These are phyloP conservation scores for Termitomyces sp. DNA, from an alignment of 768 basidiomycete species.

Conservation along the genomic window DNA sequence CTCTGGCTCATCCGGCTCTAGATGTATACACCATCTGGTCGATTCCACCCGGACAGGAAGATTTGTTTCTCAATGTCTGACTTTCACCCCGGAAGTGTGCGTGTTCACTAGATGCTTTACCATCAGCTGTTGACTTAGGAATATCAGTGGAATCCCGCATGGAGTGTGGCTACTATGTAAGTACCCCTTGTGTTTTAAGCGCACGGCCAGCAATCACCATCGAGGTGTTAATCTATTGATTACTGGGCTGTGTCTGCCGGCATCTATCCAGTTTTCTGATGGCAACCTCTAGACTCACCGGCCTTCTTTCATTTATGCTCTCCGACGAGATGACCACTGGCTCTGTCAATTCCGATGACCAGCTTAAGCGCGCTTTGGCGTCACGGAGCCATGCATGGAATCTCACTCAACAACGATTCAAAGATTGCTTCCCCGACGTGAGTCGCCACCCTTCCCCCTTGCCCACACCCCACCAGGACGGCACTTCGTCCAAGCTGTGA, in stretches of 20 bases:
- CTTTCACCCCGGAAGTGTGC: constrained; percentile 83
- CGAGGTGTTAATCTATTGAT: constrained; percentile 1
- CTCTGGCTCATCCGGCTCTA: constrained; percentile 22
- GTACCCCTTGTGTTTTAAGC: constrained; percentile 23
- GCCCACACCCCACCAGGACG: neutral
- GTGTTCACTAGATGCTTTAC: constrained; percentile 23
- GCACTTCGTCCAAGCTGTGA: constrained; percentile 1
- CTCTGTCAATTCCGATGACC: constrained; percentile 72
- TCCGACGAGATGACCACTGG: constrained; percentile 97
- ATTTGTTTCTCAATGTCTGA: constrained; percentile 99
- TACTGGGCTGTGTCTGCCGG: constrained; percentile 4
- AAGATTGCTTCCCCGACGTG: constrained; percentile 86
- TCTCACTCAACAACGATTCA: constrained; percentile 69
- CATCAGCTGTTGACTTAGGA: neutral
- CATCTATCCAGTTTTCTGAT: constrained; percentile 7
- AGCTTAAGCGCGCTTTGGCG: constrained; percentile 76
- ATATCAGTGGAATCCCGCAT: constrained; percentile 86
- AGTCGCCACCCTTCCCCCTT: constrained; percentile 19
- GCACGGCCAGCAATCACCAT: constrained; percentile 5
- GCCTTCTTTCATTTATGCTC: constrained; percentile 91
- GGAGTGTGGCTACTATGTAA: constrained; percentile 93
- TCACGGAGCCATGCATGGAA: constrained; percentile 84
- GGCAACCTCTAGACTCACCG: constrained; percentile 65
- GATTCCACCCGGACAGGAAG: constrained; percentile 89
- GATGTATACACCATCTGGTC: constrained; percentile 90